Evolutionary conservation across 1,284 basidiomycete genomes (phyloP), one percentile per base, ranked within the genome.

Genomic region (Naganishia cerealis): DNA sequence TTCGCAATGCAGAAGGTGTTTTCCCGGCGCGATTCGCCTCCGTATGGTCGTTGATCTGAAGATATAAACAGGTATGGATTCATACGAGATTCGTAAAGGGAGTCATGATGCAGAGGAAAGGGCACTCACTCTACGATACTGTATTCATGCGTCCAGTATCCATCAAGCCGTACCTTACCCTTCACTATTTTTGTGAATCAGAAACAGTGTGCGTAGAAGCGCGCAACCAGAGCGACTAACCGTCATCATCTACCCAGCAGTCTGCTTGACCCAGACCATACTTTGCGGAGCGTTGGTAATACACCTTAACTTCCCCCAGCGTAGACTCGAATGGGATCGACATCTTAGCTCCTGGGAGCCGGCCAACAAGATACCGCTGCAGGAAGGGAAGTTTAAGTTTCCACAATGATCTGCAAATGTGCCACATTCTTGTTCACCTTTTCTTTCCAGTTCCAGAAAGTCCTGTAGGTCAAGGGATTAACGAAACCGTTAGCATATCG

Each of bases 221-320:
- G 18, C 26, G 1, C 26, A 36, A 67, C 66, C 40, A 67, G 57
- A 18, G 53, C 36, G 63, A 53, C n/a, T 67, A 59, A n/a, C 18
- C 55, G 10, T 75, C 72, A 24, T 74, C 72, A 58, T 79, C 77
- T 12, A 79, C 72, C 77, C 76, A 78, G 70, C 79, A 79, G 21
- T 59, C 62, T 33, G 73, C 70, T 15, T 70, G 73, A 6, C 78
- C 79, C 9, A 79, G 70, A 16, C 73, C 71, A 54, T 76, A 80
- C 26, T 72, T 66, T 8, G 66, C 66, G 29, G 73, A 77, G 16
- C 75, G 72, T 9, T 77, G 75, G 66, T 75, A 79, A 67, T 76
- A 74, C 38, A 81, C 67, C 48, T 74, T 66, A 18, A 79, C 72
- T 13, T 57, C 66, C 18, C 77, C 77, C 15, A 77, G 57, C 1